A percentile compares a stretch with the other conserved stretches of the same genome.
These are phyloP conservation scores for Cytospora leucostoma DNA, from an alignment of 2,329 filamentous ascomycete species.

Conservation along the genomic window DNA sequence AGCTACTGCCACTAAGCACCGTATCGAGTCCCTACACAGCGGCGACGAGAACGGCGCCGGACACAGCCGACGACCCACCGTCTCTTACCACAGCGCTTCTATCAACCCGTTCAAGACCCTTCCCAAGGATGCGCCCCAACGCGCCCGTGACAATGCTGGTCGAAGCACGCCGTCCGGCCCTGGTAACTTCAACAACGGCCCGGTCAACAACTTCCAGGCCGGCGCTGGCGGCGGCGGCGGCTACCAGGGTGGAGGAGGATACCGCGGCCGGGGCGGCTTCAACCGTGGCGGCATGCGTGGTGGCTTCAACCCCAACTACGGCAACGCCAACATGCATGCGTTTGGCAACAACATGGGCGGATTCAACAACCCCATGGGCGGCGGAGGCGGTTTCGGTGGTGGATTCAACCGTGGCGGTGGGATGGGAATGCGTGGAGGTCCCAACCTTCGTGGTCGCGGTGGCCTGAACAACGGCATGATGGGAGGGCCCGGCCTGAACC, in stretches of 20 bases:
- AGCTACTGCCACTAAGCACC: constrained; percentile 80
- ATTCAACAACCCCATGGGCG: constrained; percentile 50
- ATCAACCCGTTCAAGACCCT: constrained; percentile 88
- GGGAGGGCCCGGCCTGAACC: constrained; percentile 58
- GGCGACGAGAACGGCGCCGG: constrained; percentile 51
- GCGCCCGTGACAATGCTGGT: constrained; percentile 65
- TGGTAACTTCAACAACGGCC: constrained; percentile 50
- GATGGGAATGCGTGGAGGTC: constrained; percentile 49
- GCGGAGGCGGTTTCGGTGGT: constrained; percentile 47
- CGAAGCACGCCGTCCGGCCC: constrained; percentile 47
- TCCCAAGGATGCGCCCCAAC: constrained; percentile 81
- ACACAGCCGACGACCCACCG: constrained; percentile 60
- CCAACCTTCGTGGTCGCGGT: constrained; percentile 55
- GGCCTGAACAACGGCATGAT: constrained; percentile 56
- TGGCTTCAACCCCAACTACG: constrained; percentile 47
- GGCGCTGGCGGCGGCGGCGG: constrained; percentile 51
- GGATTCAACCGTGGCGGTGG: constrained; percentile 52
- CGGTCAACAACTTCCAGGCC: constrained; percentile 40
- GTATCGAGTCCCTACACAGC: constrained; percentile 66
- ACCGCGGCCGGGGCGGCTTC: constrained; percentile 54
- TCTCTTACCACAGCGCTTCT: constrained; percentile 74
- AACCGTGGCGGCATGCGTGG: constrained; percentile 51
- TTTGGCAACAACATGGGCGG: constrained; percentile 29
- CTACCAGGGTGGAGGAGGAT: constrained; percentile 41
- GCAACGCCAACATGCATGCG: constrained; percentile 39